Evolutionary conservation across 768 basidiomycete species (phyloP), one percentile per base, ranked within the genome.

Genomic region (Podaxis sp.): DNA sequence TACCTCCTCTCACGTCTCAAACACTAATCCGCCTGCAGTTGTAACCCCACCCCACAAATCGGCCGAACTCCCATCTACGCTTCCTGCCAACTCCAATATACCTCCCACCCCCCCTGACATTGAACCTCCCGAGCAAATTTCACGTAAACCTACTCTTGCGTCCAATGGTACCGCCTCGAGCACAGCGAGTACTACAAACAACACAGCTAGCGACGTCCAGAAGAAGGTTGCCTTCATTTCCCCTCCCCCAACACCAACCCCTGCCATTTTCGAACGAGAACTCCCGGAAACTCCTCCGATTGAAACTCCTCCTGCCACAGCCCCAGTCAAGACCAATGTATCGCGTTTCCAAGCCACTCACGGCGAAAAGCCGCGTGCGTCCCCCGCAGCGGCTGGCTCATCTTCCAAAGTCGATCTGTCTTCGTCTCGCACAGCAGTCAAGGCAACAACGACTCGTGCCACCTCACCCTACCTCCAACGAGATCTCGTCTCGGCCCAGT

Each of bases 141-240:
- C 76, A n/a, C 75, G 77, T 59, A 81, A 81, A 66, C 69, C 68
- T 26, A 62, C 74, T 33, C 77, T 76, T 67, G 69, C 67, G 3
- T 68, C 64, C 40, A 60, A 59, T 63, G 67, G 38, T 19, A 63
- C 62, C 42, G 7, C 56, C 24, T 67, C 72, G 17, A 61, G 70
- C 33, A 68, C 65, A 44, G 69, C 71, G 7, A 67, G 65, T 49
- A 61, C 70, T 28, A 68, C 65, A 40, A 72, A 70, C 8, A 66
- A 67, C 44, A 68, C 72, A 24, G 63, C 73, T 52, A 73, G 73
- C 65, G 88, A 89, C 66, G 79, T 84, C 36, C 85, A 84, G 70
- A 95, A 95, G 81, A 93, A 93, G 77, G 93, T 95, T 51, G 93
- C 92, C 28, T 95, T 95, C 76, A 82, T 90, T 69, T 92, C 91